Evolutionary conservation across 768 basidiomycete genomes (phyloP), one percentile per base, ranked within the genome.

Genomic region (Russula vinacea): DNA sequence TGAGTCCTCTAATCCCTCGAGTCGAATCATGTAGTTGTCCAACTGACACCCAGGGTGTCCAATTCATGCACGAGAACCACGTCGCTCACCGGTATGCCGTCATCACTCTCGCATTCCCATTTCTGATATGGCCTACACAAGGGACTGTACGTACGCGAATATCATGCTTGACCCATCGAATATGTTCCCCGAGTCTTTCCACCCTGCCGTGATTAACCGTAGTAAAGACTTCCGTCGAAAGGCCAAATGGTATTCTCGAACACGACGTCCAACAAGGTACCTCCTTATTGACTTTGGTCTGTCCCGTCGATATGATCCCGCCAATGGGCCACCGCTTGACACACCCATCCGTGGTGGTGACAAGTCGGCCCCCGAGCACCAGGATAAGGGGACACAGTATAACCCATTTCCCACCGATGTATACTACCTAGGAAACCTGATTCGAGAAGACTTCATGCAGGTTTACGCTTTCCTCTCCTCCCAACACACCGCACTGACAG

Each of bases 241-340:
- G 8, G 64, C 57, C 1, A 66, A 68, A 35, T 29, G 64, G 16
- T 55, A 35, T 32, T 45, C 73, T 7, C 69, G 74, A 2, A 75
- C 74, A 0, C 24, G 68, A 32, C 62, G 66, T 5, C 69, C 68
- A 22, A 64, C 71, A 3, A 63, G 61, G 42, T 75, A 75, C 49
- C 70, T 69, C 44, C 58, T 75, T 1, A 75, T 74, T 13, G 74
- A 75, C 40, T 71, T 75, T 24, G 74, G 74, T 13, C 61, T 70
- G 5, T 71, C 74, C 8, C 65, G 62, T 11, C 62, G 33, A 1
- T 74, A 74, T 35, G 64, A 35, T 32, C 58, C 33, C 1, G 40
- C 56, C 4, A 55, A 54, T 9, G 64, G 64, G 1, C 58, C 62
- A 16, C 64, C 64, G 2, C 35, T 64, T 1, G 70, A 73, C 44